These are phyloP conservation scores for Ganoderma sp. DNA, from an alignment of 1,284 basidiomycete species.

Conservation along the genomic window DNA sequence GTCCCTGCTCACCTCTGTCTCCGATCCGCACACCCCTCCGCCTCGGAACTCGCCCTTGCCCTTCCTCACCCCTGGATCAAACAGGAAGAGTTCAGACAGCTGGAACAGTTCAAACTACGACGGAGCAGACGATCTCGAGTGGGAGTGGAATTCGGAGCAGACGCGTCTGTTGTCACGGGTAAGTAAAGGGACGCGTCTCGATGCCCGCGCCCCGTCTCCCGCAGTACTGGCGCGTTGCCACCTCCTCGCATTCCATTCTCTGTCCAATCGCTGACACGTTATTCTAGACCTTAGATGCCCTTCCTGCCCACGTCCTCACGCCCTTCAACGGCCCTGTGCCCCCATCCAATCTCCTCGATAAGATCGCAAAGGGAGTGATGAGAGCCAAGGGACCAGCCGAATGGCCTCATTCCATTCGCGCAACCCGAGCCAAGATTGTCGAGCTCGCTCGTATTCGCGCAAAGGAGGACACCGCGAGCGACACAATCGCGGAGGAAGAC, in stretches of 20 bases:
- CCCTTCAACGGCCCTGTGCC: conserved; percentile 82
- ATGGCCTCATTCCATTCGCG: conserved; percentile 80
- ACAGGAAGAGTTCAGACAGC: conserved; percentile 78
- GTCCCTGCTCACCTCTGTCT: conserved; percentile 40
- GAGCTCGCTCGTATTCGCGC: conserved; percentile 70
- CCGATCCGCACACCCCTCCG: conserved; percentile 47
- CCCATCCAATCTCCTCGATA: conserved; percentile 82
- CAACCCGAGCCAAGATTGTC: conserved; percentile 79
- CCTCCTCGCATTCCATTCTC: conserved; percentile 17
- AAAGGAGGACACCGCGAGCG: conserved; percentile 54
- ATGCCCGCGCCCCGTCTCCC: neutral
- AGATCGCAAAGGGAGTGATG: conserved; percentile 75
- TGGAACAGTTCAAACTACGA: conserved; percentile 81
- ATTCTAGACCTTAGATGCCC: conserved; percentile 76
- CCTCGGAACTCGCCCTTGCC: conserved; percentile 44
- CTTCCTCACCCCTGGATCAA: conserved; percentile 51
- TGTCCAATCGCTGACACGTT: conserved; percentile 16
- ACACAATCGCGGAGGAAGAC: conserved; percentile 46
- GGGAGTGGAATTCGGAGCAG: conserved; percentile 78
- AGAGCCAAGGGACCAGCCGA: conserved; percentile 72
- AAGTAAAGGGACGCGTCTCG: conserved; percentile 38
- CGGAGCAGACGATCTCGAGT: conserved; percentile 61
- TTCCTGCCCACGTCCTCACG: conserved; percentile 80
- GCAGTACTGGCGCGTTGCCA: conserved; percentile 9
- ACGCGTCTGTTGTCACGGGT: conserved; percentile 69